phyloP scores from a whole-genome alignment of 2,329 filamentous ascomycete species.

The Diaporthe amygdali region DNA sequence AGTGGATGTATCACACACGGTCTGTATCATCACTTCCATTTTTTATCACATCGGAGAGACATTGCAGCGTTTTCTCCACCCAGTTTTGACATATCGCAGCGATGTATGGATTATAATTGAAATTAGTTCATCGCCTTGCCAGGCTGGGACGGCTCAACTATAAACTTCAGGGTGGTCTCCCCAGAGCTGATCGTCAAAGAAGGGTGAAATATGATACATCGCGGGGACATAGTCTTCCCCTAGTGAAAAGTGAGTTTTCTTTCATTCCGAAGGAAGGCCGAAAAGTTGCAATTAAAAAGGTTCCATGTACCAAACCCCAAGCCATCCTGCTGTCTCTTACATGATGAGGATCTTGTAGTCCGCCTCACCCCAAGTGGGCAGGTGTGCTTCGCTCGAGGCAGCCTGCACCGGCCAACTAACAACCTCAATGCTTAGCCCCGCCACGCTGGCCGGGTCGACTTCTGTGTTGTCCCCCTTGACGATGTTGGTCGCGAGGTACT shows the following conservation, averaged over 20 bases:
- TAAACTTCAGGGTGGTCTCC: not conserved
- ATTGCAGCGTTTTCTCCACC: not conserved
- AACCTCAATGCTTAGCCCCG: conserved; percentile 41
- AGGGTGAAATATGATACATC: not conserved
- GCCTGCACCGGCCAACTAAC: conserved; percentile 43
- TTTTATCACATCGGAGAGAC: not conserved
- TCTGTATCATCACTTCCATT: not conserved
- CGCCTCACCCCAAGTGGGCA: conserved; percentile 43
- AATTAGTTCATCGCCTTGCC: not conserved
- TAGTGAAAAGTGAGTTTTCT: not conserved
- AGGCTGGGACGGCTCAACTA: not conserved
- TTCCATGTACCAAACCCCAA: too few relatives aligned
- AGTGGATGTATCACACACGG: not conserved
- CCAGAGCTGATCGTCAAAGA: not conserved
- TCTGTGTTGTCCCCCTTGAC: conserved; percentile 34
- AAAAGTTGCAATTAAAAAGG: not conserved
- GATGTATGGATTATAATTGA: not conserved
- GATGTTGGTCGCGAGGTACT: conserved; percentile 42
- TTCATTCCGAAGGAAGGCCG: not conserved
- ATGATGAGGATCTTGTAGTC: conserved; percentile 20
- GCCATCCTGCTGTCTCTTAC: not conserved
- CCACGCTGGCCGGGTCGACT: conserved; percentile 34
- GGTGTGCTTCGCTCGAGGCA: conserved; percentile 37
- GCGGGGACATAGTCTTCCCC: too few relatives aligned
- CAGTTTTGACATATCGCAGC: not conserved